These are phyloP conservation scores for Hypoxylon sp. DNA, from an alignment of 2,329 filamentous ascomycete species.

Conservation along the genomic window DNA sequence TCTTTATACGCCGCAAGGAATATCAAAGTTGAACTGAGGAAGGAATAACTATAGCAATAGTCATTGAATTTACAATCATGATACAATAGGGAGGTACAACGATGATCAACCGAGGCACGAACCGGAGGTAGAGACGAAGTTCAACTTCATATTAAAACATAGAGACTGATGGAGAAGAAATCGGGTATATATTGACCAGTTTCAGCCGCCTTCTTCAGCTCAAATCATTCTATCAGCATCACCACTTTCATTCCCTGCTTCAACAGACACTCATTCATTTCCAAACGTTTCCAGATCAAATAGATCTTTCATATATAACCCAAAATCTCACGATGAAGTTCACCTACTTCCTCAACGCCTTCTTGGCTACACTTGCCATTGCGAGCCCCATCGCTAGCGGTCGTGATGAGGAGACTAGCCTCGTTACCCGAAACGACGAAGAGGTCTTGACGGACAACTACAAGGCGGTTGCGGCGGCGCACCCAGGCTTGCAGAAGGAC, in stretches of 20 bases:
- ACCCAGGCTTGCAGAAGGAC: constrained; percentile 6
- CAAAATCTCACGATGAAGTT: constrained; percentile 40
- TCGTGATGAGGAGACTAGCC: constrained; percentile 4
- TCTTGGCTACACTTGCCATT: constrained; percentile 34
- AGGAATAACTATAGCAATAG: not conserved
- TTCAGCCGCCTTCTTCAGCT: not conserved
- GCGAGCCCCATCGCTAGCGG: constrained; percentile 32
- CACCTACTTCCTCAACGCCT: constrained; percentile 36
- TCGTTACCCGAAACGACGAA: constrained; percentile 4
- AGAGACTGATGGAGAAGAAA: not conserved
- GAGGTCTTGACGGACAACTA: constrained; percentile 1
- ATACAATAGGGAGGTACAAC: not conserved
- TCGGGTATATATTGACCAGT: not conserved
- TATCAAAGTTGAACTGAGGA: not conserved
- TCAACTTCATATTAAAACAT: not conserved
- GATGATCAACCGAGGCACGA: constrained; percentile 1
- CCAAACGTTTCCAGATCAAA: not conserved
- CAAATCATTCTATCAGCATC: not conserved
- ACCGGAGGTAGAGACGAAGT: not conserved
- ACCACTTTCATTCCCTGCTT: not conserved
- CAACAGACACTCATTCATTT: not conserved
- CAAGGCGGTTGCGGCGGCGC: not conserved
- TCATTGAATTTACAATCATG: not conserved
- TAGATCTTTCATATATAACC: not conserved
- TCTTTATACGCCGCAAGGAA: not conserved